Conservation (phyloP, 1,284 basidiomycete species). For the Pseudozyma tsukubaensis region DNA sequence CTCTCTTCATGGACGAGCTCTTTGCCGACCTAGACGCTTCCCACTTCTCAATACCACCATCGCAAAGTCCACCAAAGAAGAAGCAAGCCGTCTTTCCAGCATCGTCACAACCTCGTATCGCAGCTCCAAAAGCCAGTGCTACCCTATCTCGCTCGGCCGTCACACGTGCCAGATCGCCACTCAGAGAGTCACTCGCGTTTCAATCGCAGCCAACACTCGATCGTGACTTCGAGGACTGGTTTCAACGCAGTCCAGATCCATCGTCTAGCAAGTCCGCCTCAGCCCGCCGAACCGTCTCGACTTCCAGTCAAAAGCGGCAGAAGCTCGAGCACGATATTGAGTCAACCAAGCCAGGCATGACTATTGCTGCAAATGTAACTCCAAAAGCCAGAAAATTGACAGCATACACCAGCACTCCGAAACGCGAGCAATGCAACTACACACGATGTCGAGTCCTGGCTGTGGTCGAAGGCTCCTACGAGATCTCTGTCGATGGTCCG, state of each 20-base stretch:
- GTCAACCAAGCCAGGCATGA: background rate
- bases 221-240: conserved; percentile 28
- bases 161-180: conserved; percentile 15
- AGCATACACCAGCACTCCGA: background rate
- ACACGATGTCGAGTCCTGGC: conserved; percentile 33
- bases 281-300: conserved; percentile 14
- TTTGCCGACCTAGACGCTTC: conserved; percentile 49
- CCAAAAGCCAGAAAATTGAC: background rate
- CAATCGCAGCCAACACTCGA: conserved; percentile 20
- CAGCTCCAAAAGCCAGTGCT: background rate
- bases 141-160: background rate
- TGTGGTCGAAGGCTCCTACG: conserved; percentile 24
- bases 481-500: conserved; percentile 1
- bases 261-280: conserved; percentile 1
- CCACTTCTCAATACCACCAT: conserved; percentile 41
- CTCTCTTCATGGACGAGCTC: conserved; percentile 49
- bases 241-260: background rate
- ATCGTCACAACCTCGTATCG: conserved; percentile 5
- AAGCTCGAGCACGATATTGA: conserved; percentile 13
- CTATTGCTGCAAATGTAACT: background rate
- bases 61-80: conserved; percentile 42
- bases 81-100: background rate
- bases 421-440: conserved; percentile 19
- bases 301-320: conserved; percentile 29
- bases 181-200: conserved; percentile 21